Conservation (phyloP, 768 basidiomycete genomes). For the Pleurotus pulmonarius region DNA sequence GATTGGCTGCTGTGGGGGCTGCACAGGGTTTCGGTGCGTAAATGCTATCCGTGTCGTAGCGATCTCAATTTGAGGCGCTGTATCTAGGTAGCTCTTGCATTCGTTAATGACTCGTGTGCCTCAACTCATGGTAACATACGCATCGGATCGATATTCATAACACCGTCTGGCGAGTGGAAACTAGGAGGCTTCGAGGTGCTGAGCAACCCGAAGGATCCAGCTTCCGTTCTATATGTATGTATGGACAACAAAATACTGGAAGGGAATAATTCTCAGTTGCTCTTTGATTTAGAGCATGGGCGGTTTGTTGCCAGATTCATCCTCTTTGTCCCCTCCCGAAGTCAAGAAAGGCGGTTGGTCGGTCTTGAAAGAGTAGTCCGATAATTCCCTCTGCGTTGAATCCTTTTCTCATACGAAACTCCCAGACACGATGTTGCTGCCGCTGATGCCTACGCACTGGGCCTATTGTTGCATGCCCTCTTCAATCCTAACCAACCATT, state of each 20-base stretch:
- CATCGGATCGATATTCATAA: conserved; percentile 80
- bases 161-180: conserved; percentile 95
- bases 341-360: conserved; percentile 87
- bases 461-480: conserved; percentile 77
- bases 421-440: conserved; percentile 50
- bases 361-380: conserved; percentile 65
- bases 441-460: conserved; percentile 85
- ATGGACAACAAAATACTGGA: conserved; percentile 8
- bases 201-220: conserved; percentile 78
- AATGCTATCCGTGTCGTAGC: neutral
- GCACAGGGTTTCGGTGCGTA: conserved; percentile 79
- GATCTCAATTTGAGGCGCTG: conserved; percentile 8
- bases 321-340: conserved; percentile 73
- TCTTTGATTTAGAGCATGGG: conserved; percentile 54
- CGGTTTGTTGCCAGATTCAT: conserved; percentile 56
- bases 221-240: conserved; percentile 78
- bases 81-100: conserved; percentile 77
- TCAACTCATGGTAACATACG: conserved; percentile 84
- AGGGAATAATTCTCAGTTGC: conserved; percentile 12
- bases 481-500: conserved; percentile 84
- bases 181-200: conserved; percentile 91
- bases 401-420: neutral
- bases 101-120: conserved; percentile 79
- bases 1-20: conserved; percentile 95
- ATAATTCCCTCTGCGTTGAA: conserved; percentile 15